phyloP scores from a whole-genome alignment of 2,329 filamentous ascomycete genomes.

The Moelleriella libera region DNA sequence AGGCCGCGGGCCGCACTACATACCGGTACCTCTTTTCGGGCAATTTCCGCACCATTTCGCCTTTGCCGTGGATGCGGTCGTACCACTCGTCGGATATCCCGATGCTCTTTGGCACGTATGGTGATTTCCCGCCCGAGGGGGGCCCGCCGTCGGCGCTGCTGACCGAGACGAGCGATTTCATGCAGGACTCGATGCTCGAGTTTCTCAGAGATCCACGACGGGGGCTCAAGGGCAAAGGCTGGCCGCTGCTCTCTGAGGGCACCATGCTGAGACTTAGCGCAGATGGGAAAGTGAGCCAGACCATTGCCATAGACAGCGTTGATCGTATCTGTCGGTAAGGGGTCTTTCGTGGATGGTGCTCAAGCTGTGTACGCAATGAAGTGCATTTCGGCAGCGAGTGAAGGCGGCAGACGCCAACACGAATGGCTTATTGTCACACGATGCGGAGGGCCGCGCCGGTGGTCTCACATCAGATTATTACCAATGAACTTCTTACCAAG shows the following conservation, averaged over 20 bases:
- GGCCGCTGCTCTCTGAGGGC: not conserved
- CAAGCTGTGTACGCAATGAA: no score
- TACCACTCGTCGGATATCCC: constrained; percentile 18
- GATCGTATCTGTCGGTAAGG: not conserved
- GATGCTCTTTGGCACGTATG: constrained; percentile 16
- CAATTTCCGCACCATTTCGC: constrained; percentile 15
- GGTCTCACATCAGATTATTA: no score
- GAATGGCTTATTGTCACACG: no score
- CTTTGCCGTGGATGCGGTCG: constrained; percentile 12
- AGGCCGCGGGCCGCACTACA: constrained; percentile 3
- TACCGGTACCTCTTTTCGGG: constrained; percentile 14
- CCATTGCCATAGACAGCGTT: not conserved
- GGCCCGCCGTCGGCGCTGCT: not conserved
- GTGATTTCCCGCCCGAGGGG: not conserved
- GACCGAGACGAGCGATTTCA: not conserved
- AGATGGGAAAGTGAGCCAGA: not conserved
- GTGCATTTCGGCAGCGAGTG: no score
- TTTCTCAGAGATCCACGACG: not conserved
- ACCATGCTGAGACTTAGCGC: not conserved
- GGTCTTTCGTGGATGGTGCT: no score
- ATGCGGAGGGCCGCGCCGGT: no score
- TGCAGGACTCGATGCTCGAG: not conserved
- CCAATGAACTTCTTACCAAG: no score
- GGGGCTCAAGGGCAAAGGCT: not conserved
- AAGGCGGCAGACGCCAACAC: no score